Evolutionary conservation across 1,284 basidiomycete genomes (phyloP).

Genomic region (Cutaneotrichosporon spelunceum): DNA sequence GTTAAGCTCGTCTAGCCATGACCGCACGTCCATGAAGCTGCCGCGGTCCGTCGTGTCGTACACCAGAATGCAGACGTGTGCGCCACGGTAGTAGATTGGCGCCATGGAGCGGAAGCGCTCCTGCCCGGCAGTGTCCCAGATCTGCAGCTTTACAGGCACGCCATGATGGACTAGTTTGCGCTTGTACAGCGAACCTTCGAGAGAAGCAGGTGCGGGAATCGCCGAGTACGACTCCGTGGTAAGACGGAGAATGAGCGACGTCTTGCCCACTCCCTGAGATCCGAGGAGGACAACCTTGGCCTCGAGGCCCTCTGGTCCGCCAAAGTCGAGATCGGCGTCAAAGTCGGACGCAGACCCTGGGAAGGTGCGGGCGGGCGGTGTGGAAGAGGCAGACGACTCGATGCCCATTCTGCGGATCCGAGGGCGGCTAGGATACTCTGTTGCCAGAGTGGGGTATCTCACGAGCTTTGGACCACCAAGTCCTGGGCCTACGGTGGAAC

Average conservation of each 20-base stretch:
- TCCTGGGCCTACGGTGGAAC: slow-evolving; percentile 14
- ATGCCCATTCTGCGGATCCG: not conserved
- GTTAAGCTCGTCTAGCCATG: slow-evolving; percentile 75
- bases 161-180: slow-evolving; percentile 89
- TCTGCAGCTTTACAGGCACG: slow-evolving; percentile 71
- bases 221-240: slow-evolving; percentile 86
- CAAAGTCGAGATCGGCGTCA: slow-evolving; percentile 32
- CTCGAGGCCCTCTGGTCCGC: slow-evolving; percentile 59
- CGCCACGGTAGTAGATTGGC: slow-evolving; percentile 57
- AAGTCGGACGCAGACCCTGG: slow-evolving; percentile 5
- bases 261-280: slow-evolving; percentile 95
- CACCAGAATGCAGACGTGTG: slow-evolving; percentile 56
- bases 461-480: slow-evolving; percentile 11
- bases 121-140: slow-evolving; percentile 98
- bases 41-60: slow-evolving; percentile 60
- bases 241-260: slow-evolving; percentile 87
- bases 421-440: slow-evolving; percentile 15
- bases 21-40: slow-evolving; percentile 84
- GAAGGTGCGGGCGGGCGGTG: slow-evolving; percentile 2
- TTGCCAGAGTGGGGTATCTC: slow-evolving; percentile 20
- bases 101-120: slow-evolving; percentile 95
- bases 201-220: slow-evolving; percentile 76
- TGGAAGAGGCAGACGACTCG: slow-evolving; percentile 5
- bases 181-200: slow-evolving; percentile 90
- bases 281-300: slow-evolving; percentile 97